Evolutionary conservation across 179 eudicot genomes (phyloP).

Genomic region (Vitellaria paradoxa): DNA sequence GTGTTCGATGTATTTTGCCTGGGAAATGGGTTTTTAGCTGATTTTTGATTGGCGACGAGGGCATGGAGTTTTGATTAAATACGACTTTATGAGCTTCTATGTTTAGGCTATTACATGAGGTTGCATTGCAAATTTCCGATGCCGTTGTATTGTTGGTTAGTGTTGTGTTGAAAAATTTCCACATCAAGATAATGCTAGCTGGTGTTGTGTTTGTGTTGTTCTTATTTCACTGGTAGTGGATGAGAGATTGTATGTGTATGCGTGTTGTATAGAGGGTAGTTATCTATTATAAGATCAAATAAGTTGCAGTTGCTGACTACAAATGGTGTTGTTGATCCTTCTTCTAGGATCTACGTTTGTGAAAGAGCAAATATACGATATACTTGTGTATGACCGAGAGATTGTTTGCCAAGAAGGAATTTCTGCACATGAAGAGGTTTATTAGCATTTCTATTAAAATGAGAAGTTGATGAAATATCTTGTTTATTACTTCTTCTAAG

Average conservation of each 20-base stretch:
- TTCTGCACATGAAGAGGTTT: background rate
- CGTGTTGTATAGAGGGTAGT: background rate
- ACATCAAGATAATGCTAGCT: too few species aligned
- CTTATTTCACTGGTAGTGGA: background rate
- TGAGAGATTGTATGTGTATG: background rate
- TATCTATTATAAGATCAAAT: background rate
- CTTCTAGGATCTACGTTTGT: background rate
- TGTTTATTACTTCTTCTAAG: background rate
- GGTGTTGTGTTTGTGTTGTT: background rate
- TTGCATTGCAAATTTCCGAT: background rate
- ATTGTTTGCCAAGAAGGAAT: background rate
- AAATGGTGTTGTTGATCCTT: background rate
- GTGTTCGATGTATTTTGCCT: conserved; percentile 20
- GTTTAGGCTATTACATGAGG: background rate
- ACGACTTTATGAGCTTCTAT: background rate
- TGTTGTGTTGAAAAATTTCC: background rate
- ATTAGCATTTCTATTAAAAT: background rate
- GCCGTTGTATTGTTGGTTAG: background rate
- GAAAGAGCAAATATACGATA: background rate
- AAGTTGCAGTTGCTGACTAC: background rate
- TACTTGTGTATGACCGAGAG: background rate
- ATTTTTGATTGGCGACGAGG: background rate
- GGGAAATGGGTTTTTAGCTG: background rate
- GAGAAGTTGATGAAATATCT: background rate
- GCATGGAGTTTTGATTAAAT: background rate